Evolutionary conservation across 805 yeast species (phyloP), one percentile per base, ranked within the genome.

Genomic region (Yamadazyma phyllophila): DNA sequence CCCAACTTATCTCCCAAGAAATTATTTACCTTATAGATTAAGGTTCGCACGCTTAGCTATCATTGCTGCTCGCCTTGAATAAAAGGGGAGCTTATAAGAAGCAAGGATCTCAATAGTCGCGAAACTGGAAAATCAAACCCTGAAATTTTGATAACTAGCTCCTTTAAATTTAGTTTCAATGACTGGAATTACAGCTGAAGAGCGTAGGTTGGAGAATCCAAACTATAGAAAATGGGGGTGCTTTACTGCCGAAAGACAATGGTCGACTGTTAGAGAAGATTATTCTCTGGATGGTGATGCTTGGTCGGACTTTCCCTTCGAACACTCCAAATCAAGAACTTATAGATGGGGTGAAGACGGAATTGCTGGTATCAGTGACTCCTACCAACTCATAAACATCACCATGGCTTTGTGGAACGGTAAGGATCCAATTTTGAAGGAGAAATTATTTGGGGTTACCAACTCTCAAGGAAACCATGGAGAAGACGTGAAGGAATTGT

Each of bases 261-360:
- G 96, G 96, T 81, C 87, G 27, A 80, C 88, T 1, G 92, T 87
- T 4, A 72, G 97, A 49, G 97, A 90, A 65, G 97, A 89, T 61
- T 90, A 90, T 65, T 85, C 96, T 0, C 73, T 66, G 41, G 78
- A 82, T 54, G 97, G 97, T 36, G 89, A 89, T 55, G 96, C 96
- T 3, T 90, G 97, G 97, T 75, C 81, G 32, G 80, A 81, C 55
- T 90, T 90, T 65, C 88, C 95, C 7, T 89, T 88, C 62, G 95
- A 88, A 48, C 89, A 88, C 49, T 85, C 95, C 1, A 74, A 81
- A 48, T 79, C 90, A 16, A 72, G 97, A 53, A 80, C 88, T 11
- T 90, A 86, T 62, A 74, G 97, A 36, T 90, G 97, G 97, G 96
- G 96, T 35, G 97, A 91, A 63, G 97, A 90, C 62, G 97, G 97